Percentiles rank a stretch among this genome's conserved stretches.
Evolutionary conservation across 768 basidiomycete genomes (phyloP).

Genomic region (Suillus americanus): DNA sequence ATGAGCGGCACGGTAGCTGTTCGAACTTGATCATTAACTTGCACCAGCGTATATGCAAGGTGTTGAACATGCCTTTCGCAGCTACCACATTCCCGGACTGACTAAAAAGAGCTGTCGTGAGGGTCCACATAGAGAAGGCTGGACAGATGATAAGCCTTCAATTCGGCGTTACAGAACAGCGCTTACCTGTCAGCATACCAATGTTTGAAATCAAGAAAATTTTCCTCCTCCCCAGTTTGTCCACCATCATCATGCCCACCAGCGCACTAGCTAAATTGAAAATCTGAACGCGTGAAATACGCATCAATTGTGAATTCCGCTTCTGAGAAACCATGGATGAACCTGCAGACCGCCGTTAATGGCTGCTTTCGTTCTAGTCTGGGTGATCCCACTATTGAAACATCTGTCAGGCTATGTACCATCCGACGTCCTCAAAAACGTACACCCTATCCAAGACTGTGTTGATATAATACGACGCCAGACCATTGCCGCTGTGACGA

Average conservation of each 20-base stretch:
- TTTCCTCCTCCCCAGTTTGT: conserved; percentile 64
- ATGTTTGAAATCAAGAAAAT: conserved; percentile 66
- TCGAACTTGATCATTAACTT: background rate
- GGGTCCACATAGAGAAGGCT: conserved; percentile 62
- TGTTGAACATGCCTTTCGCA: conserved; percentile 23
- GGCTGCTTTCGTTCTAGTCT: conserved; percentile 50
- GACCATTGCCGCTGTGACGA: conserved; percentile 56
- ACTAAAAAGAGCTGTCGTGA: conserved; percentile 42
- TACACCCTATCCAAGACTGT: conserved; percentile 58
- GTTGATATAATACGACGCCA: conserved; percentile 75
- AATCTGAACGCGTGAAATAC: conserved; percentile 31
- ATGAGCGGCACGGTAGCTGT: conserved; percentile 66
- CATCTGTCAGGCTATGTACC: background rate
- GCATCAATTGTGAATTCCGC: background rate
- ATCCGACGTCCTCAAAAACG: background rate
- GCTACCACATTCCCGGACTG: conserved; percentile 27
- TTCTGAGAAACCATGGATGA: conserved; percentile 6
- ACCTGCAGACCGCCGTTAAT: conserved; percentile 69
- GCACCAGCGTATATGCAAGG: background rate
- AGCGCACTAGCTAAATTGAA: conserved; percentile 68
- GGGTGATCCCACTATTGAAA: conserved; percentile 43
- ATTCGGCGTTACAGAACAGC: background rate
- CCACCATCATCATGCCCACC: conserved; percentile 60
- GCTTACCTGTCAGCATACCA: conserved; percentile 55
- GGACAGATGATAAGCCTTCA: background rate